These are phyloP conservation scores for Myxozyma vanderwaltii DNA, from an alignment of 805 yeast species.

Conservation along the genomic window DNA sequence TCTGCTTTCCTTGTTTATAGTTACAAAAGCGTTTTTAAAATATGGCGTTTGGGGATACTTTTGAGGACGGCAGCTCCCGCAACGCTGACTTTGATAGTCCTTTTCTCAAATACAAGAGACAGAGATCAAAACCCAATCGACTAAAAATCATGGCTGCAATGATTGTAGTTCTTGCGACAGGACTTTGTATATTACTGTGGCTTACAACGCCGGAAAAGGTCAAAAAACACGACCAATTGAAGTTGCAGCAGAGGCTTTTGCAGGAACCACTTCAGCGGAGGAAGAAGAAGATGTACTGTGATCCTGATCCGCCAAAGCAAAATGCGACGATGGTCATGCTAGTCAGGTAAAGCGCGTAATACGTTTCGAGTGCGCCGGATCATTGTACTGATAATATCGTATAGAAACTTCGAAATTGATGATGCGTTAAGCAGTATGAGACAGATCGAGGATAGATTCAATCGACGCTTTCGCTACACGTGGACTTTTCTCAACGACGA, in stretches of 20 bases:
- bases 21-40: neutral
- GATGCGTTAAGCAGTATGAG: constrained; percentile 58
- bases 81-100: constrained; percentile 30
- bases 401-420: constrained; percentile 62
- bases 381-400: neutral
- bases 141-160: constrained; percentile 12
- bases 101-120: constrained; percentile 31
- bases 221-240: constrained; percentile 20
- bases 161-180: constrained; percentile 11
- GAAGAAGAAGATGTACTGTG: constrained; percentile 27
- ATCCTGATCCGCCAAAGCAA: constrained; percentile 33
- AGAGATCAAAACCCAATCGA: constrained; percentile 29
- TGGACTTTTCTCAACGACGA: constrained; percentile 95
- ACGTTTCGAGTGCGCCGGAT: neutral
- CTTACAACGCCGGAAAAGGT: constrained; percentile 28
- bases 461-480: constrained; percentile 76
- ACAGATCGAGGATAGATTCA: constrained; percentile 82
- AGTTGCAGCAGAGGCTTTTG: constrained; percentile 22
- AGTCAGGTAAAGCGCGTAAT: constrained; percentile 44
- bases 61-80: constrained; percentile 7
- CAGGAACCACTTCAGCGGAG: constrained; percentile 31
- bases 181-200: constrained; percentile 22
- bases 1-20: neutral
- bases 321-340: constrained; percentile 71
- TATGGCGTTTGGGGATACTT: constrained; percentile 18